Evolutionary conservation across 2,329 filamentous ascomycete species (phyloP), one percentile per base, ranked within the genome.

Genomic region (Diaporthe destruens): DNA sequence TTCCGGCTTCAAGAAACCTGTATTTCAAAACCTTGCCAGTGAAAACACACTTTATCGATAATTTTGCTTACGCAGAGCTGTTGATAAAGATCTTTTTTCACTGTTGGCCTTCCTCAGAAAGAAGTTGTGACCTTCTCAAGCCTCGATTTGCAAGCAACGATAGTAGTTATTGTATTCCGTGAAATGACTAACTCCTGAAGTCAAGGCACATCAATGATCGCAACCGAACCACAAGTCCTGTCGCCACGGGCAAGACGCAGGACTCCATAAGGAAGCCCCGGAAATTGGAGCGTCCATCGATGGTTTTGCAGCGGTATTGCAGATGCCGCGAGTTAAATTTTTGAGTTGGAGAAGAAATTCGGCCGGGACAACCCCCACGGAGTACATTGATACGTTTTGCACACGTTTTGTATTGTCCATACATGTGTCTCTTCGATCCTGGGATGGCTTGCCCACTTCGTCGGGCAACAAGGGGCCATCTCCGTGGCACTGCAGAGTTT

Each of bases 1-100:
- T 59, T 44, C 56, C 36, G 56, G 36, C 36, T 59, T 59, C 56
- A n/a, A n/a, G n/a, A n/a, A n/a, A n/a, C 56, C 56, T 59, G 56
- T n/a, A 20, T 42, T 18, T 25, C n/a, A 25, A 34, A 59, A 42
- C n/a, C 36, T 59, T 42, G 56, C 56, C n/a, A 29, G 11, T n/a
- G n/a, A 59, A 25, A 18, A 23, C n/a, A 59, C 36, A 8, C 56
- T 44, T n/a, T 8, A 3, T 18, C 56, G 12, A 59, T 42, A n/a
- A 3, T 18, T 44, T 25, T 18, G 25, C 14, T n/a, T 36, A 39
- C n/a, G 36, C 34, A 23, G 42, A 59, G 14, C 34, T n/a, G 34
- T 18, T 7, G n/a, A 29, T 12, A 18, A 56, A 18, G 16, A 7
- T 9, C 14, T 29, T 5, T 39, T 32, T 36, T n/a, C 54, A 36